These are phyloP conservation scores for Dunaliella primolecta DNA, from an alignment of 139 green algal genomes.

Conservation along the genomic window DNA sequence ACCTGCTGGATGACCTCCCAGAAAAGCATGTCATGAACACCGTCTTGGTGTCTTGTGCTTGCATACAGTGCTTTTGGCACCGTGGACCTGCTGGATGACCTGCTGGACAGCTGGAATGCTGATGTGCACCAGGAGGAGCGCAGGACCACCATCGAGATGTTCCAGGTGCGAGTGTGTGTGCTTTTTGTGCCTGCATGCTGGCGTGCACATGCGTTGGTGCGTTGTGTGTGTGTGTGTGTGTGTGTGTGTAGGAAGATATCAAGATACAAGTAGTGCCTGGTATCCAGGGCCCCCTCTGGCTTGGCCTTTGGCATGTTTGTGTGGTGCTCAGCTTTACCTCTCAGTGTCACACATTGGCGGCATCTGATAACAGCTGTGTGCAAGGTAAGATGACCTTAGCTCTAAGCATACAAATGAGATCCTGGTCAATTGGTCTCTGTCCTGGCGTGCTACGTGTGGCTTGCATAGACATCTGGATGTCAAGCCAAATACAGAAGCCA, in stretches of 20 bases:
- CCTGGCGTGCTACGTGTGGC: not conserved
- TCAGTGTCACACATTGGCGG: not conserved
- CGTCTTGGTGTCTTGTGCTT: too few relatives aligned
- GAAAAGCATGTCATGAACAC: too few relatives aligned
- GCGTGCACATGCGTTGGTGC: not conserved
- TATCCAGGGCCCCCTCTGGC: too few relatives aligned
- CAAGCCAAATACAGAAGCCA: not conserved
- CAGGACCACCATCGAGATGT: conserved; percentile 24
- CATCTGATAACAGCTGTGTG: too few relatives aligned
- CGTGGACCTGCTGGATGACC: conserved; percentile 52
- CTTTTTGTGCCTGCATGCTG: too few relatives aligned
- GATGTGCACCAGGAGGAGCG: conserved; percentile 36
- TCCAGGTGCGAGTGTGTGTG: conserved; percentile 29
- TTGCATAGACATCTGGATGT: not conserved
- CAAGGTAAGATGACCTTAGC: too few relatives aligned
- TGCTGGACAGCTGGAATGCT: conserved; percentile 58
- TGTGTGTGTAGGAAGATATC: not conserved
- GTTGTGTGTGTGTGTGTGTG: not conserved
- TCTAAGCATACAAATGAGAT: not conserved
- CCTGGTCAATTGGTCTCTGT: not conserved
- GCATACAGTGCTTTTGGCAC: not conserved
- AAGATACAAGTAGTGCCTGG: not conserved
- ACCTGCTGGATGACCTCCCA: too few relatives aligned
- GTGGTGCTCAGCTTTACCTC: not conserved
- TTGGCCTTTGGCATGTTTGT: too few relatives aligned